Evolutionary conservation across 352 stramenopile genomes (phyloP).

Genomic region (Phytophthora cactorum): DNA sequence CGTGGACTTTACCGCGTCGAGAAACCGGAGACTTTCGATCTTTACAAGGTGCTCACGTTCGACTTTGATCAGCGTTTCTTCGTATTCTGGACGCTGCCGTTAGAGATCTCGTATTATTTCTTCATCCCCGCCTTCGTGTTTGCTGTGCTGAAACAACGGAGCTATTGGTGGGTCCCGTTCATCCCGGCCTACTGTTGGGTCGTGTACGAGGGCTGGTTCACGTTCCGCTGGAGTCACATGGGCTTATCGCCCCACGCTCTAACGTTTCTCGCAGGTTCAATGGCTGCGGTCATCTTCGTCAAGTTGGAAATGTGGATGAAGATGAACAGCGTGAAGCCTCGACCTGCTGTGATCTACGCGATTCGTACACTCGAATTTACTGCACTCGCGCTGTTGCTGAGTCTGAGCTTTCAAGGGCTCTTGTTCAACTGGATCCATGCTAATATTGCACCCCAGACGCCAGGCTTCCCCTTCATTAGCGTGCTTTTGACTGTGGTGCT

Average conservation of each 20-base stretch:
- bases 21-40: conserved; percentile 30
- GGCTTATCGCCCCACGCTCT: conserved; percentile 19
- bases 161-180: conserved; percentile 29
- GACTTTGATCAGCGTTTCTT: conserved; percentile 32
- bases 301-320: conserved; percentile 26
- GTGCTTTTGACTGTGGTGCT: conserved; percentile 32
- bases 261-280: conserved; percentile 28
- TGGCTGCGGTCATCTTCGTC: conserved; percentile 38
- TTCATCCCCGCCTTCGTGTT: conserved; percentile 40
- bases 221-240: conserved; percentile 27
- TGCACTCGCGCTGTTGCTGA: conserved; percentile 29
- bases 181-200: conserved; percentile 29
- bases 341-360: not conserved
- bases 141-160: conserved; percentile 14
- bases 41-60: conserved; percentile 46
- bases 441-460: conserved; percentile 9
- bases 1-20: conserved; percentile 29
- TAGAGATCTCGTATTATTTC: conserved; percentile 42
- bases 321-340: conserved; percentile 9
- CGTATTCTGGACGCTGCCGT: conserved; percentile 45
- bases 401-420: conserved; percentile 19
- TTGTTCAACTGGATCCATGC: conserved; percentile 34
- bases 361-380: conserved; percentile 28
- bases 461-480: conserved; percentile 33
- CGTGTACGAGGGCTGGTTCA: conserved; percentile 16